phyloP scores from a whole-genome alignment of 176 grass and related monocot genomes.

The Zea mays region DNA sequence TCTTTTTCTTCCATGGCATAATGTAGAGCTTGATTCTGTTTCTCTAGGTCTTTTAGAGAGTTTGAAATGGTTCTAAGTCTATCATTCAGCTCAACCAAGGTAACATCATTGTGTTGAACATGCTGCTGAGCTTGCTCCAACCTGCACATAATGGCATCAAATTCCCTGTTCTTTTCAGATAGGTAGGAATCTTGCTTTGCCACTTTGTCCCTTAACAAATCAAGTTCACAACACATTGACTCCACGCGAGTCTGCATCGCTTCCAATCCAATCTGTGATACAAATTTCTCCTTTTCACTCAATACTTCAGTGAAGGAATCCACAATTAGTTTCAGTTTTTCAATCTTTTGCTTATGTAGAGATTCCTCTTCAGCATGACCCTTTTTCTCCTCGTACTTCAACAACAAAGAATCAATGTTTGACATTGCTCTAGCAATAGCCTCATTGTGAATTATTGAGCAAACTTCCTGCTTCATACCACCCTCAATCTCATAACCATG shows the following conservation, averaged over 20 bases:
- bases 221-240: slow-evolving; percentile 38
- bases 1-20: slow-evolving; percentile 51
- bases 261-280: slow-evolving; percentile 40
- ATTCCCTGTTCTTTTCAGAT: slow-evolving; percentile 47
- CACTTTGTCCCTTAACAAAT: slow-evolving; percentile 51
- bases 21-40: slow-evolving; percentile 46
- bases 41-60: slow-evolving; percentile 42
- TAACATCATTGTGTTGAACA: slow-evolving; percentile 42
- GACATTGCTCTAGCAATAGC: slow-evolving; percentile 41
- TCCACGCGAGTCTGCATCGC: slow-evolving; percentile 38
- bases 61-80: slow-evolving; percentile 32
- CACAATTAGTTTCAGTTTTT: slow-evolving; percentile 43
- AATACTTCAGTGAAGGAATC: slow-evolving; percentile 39
- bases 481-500: slow-evolving; percentile 41
- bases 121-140: slow-evolving; percentile 50
- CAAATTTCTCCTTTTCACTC: slow-evolving; percentile 45
- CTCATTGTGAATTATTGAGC: slow-evolving; percentile 44
- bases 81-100: slow-evolving; percentile 38
- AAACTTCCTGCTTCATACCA: slow-evolving; percentile 42
- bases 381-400: slow-evolving; percentile 33
- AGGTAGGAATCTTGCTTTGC: slow-evolving; percentile 43
- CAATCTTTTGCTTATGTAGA: slow-evolving; percentile 44
- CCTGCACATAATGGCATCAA: slow-evolving; percentile 31
- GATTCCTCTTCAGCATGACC: slow-evolving; percentile 20
- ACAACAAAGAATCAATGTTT: slow-evolving; percentile 40